A percentile compares a stretch with the other conserved stretches of the same genome.
Evolutionary conservation across 129 eudicot genomes (phyloP).

Genomic region (Ambrosia trifida): DNA sequence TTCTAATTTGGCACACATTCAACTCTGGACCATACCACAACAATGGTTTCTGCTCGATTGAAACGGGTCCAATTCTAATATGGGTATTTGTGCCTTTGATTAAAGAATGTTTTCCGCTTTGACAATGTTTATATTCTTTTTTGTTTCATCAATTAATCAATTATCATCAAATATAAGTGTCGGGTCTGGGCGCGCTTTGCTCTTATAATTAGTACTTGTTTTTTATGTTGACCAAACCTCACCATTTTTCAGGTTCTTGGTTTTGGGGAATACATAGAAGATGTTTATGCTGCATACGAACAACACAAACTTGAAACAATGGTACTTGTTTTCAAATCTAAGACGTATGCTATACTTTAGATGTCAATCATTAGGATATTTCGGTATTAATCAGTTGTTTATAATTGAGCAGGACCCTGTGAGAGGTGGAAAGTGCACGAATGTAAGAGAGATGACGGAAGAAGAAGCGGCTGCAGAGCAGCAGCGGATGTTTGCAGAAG

Average conservation of each 20-base stretch:
- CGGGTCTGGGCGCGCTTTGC: too few species aligned
- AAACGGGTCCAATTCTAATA: background rate
- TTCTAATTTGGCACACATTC: too few species aligned
- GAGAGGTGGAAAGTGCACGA: slow-evolving; percentile 65
- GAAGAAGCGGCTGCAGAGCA: slow-evolving; percentile 94
- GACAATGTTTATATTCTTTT: too few species aligned
- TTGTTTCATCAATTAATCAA: too few species aligned
- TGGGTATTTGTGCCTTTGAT: slow-evolving; percentile 5
- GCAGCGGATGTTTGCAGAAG: slow-evolving; percentile 97
- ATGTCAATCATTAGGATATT: too few species aligned
- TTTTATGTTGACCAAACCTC: too few species aligned
- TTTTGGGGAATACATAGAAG: slow-evolving; percentile 85
- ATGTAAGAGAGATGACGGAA: slow-evolving; percentile 84
- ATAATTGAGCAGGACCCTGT: slow-evolving; percentile 56
- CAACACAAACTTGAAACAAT: slow-evolving; percentile 79
- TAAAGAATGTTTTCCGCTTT: background rate
- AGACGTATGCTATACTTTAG: too few species aligned
- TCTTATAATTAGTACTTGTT: too few species aligned
- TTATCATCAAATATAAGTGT: too few species aligned
- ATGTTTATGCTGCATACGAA: slow-evolving; percentile 82
- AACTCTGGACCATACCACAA: background rate
- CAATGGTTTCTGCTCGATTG: slow-evolving; percentile 4
- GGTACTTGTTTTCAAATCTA: slow-evolving; percentile 39
- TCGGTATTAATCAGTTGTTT: too few species aligned
- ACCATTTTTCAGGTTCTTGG: slow-evolving; percentile 65